phyloP scores from a whole-genome alignment of 768 basidiomycete species.

The Pleurotus pulmonarius region DNA sequence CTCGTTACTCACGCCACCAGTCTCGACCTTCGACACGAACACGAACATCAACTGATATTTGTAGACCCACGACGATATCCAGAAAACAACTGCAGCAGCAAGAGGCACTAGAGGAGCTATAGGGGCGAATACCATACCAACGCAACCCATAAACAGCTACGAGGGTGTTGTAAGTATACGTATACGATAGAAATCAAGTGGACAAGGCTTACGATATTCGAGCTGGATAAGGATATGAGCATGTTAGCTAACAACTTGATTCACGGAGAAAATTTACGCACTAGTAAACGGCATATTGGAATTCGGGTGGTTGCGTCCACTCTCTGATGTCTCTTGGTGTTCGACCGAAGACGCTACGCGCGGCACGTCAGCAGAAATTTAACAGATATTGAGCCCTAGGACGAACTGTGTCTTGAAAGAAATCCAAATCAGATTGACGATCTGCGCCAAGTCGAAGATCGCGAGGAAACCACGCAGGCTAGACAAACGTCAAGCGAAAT shows the following conservation, averaged over 20 bases:
- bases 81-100: conserved; percentile 82
- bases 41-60: conserved; percentile 99
- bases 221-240: conserved; percentile 25
- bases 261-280: conserved; percentile 31
- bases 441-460: conserved; percentile 93
- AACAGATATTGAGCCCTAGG: neutral
- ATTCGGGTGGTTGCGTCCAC: conserved; percentile 88
- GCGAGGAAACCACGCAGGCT: conserved; percentile 93
- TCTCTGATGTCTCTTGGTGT: conserved; percentile 89
- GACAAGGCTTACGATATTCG: conserved; percentile 48
- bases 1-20: conserved; percentile 77
- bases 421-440: conserved; percentile 83
- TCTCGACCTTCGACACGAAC: conserved; percentile 83
- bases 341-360: conserved; percentile 68
- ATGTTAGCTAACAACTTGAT: conserved; percentile 6
- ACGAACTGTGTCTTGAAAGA: conserved; percentile 77
- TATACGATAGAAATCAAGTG: conserved; percentile 8
- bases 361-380: neutral
- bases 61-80: conserved; percentile 84
- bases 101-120: conserved; percentile 87
- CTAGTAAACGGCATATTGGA: conserved; percentile 85
- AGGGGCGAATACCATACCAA: conserved; percentile 91
- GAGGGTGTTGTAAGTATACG: neutral
- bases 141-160: conserved; percentile 86
- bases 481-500: neutral